Evolutionary conservation across 345 rosid genomes (phyloP).

Genomic region (Linum tenue): DNA sequence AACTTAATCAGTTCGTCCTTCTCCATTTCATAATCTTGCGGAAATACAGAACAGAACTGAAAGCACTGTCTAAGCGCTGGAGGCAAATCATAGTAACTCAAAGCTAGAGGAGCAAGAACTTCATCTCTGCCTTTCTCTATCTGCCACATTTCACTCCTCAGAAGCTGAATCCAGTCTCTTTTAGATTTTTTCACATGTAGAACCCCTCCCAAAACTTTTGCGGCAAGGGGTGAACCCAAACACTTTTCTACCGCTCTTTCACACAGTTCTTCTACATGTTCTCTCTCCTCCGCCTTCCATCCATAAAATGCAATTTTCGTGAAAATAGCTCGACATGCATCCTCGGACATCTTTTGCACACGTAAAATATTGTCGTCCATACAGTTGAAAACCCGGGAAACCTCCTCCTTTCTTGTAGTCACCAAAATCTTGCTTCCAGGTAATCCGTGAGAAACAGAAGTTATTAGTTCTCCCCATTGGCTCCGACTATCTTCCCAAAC

Average conservation of each 20-base stretch:
- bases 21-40: slow-evolving; percentile 12
- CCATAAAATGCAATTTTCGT: neutral
- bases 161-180: slow-evolving; percentile 14
- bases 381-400: neutral
- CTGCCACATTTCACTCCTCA: slow-evolving; percentile 13
- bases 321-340: slow-evolving; percentile 4
- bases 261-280: neutral
- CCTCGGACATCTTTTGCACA: neutral
- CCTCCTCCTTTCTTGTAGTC: neutral
- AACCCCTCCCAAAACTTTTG: slow-evolving; percentile 7
- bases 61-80: slow-evolving; percentile 3
- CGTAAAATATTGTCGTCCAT: neutral
- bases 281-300: neutral
- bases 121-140: slow-evolving; percentile 7
- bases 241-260: neutral
- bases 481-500: slow-evolving; percentile 8
- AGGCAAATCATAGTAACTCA: slow-evolving; percentile 10
- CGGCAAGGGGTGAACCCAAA: slow-evolving; percentile 8
- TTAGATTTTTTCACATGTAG: slow-evolving; percentile 5
- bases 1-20: slow-evolving; percentile 16
- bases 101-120: slow-evolving; percentile 9
- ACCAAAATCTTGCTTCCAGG: slow-evolving; percentile 2
- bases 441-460: neutral
- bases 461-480: slow-evolving; percentile 4
- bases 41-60: neutral